phyloP scores from a whole-genome alignment of 2,329 filamentous ascomycete species.

The Sporothrix schenckii region DNA sequence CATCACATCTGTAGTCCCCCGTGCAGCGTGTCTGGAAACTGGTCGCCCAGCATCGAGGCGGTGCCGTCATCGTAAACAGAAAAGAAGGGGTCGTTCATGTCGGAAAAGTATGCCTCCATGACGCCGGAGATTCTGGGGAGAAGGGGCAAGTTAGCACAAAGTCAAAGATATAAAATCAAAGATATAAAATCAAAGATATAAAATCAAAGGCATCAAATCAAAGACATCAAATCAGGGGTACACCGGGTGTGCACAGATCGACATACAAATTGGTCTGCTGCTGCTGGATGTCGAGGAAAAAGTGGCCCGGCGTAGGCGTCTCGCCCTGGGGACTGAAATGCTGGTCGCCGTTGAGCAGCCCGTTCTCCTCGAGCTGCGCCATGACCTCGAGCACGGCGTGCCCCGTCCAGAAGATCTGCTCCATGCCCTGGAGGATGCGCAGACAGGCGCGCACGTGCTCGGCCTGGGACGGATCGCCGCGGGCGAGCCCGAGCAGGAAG shows the following conservation, averaged over 20 bases:
- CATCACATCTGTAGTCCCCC: constrained; percentile 9
- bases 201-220: neutral
- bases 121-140: constrained; percentile 31
- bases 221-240: neutral
- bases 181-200: neutral
- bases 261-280: constrained; percentile 28
- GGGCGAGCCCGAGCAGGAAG: constrained; percentile 37
- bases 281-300: constrained; percentile 35
- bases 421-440: constrained; percentile 39
- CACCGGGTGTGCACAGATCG: too few species aligned
- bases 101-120: constrained; percentile 37
- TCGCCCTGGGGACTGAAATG: constrained; percentile 35
- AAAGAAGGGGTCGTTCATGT: constrained; percentile 36
- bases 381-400: constrained; percentile 39
- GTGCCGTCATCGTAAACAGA: constrained; percentile 28
- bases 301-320: constrained; percentile 31
- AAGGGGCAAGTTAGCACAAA: neutral
- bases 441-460: constrained; percentile 36
- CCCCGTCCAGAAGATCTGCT: constrained; percentile 39
- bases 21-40: constrained; percentile 29
- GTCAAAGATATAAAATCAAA: neutral
- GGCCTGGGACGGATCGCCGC: constrained; percentile 4
- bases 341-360: constrained; percentile 35
- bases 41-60: constrained; percentile 29
- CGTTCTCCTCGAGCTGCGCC: constrained; percentile 39